phyloP scores from a whole-genome alignment of 2,329 filamentous ascomycete species.

The Xenosphaeropsis pyriputrescens region DNA sequence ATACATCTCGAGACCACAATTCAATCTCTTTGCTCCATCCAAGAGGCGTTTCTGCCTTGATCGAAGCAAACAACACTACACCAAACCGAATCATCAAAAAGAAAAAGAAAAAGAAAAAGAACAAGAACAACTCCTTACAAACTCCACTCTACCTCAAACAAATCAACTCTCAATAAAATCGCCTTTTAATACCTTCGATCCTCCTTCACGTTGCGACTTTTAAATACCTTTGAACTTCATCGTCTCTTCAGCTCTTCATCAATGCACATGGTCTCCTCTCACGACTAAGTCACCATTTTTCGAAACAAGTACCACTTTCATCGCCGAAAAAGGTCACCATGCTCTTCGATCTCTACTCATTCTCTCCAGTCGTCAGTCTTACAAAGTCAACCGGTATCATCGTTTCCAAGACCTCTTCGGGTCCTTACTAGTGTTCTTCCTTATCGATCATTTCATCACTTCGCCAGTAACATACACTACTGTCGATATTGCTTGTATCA shows the following conservation, averaged over 20 bases:
- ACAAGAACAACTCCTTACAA: too few relatives aligned
- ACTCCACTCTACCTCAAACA: too few relatives aligned
- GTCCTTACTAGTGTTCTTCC: conserved; percentile 24
- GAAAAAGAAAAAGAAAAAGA: too few relatives aligned
- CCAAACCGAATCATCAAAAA: too few relatives aligned
- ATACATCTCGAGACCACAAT: too few relatives aligned
- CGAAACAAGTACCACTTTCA: conserved; percentile 14
- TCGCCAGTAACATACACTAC: conserved; percentile 8
- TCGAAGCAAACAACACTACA: too few relatives aligned
- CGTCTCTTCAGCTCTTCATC: background rate
- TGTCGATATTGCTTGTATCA: too few relatives aligned
- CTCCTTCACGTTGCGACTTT: too few relatives aligned
- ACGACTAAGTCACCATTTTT: conserved; percentile 16
- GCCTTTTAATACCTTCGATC: background rate
- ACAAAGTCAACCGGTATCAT: conserved; percentile 44
- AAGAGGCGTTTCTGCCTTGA: too few relatives aligned
- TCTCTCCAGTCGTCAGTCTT: conserved; percentile 47
- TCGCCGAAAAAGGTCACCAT: conserved; percentile 29
- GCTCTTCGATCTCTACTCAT: conserved; percentile 36
- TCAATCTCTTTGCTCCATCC: too few relatives aligned
- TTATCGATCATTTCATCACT: conserved; percentile 29
- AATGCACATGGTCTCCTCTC: conserved; percentile 13
- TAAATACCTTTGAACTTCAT: background rate
- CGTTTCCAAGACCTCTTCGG: conserved; percentile 28
- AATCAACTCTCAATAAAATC: background rate